A percentile compares a stretch with the other conserved stretches of the same genome.
Conservation (phyloP, 306 rosid genomes). For the Ormosia emarginata region DNA sequence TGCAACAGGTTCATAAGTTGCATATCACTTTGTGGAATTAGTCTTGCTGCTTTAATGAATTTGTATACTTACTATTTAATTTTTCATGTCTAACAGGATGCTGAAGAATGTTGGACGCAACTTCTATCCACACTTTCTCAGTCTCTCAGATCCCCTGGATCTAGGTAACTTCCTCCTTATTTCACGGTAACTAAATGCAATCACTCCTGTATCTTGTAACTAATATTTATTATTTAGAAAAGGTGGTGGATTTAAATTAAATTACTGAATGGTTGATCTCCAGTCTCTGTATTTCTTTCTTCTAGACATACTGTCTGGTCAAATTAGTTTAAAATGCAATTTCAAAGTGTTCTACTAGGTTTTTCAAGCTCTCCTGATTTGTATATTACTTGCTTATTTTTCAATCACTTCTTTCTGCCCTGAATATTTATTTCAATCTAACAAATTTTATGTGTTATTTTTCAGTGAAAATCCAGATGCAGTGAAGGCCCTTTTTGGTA, state of each 20-base stretch:
- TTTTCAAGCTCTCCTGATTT: not conserved
- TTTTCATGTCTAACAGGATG: constrained; percentile 62
- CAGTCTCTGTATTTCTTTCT: constrained; percentile 6
- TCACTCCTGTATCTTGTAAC: constrained; percentile 4
- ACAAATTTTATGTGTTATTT: constrained; percentile 12
- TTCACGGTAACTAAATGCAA: constrained; percentile 1
- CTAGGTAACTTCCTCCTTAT: constrained; percentile 54
- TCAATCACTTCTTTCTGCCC: not conserved
- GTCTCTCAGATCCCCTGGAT: constrained; percentile 69
- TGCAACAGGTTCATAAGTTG: constrained; percentile 80
- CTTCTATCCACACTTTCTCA: constrained; percentile 93
- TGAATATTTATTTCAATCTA: constrained; percentile 3
- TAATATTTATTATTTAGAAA: constrained; percentile 1
- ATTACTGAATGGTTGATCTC: not conserved
- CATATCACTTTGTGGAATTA: constrained; percentile 15
- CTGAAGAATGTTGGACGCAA: constrained; percentile 99
- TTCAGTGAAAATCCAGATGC: constrained; percentile 80
- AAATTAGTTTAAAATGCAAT: not conserved
- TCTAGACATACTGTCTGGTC: not conserved
- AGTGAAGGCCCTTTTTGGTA: constrained; percentile 79
- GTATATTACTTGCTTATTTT: constrained; percentile 1
- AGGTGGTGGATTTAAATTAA: not conserved
- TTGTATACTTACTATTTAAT: constrained; percentile 11
- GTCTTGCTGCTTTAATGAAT: not conserved
- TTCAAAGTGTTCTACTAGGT: not conserved